Evolutionary conservation across 208 protist genomes (phyloP).

Genomic region (Leishmania lainsoni): DNA sequence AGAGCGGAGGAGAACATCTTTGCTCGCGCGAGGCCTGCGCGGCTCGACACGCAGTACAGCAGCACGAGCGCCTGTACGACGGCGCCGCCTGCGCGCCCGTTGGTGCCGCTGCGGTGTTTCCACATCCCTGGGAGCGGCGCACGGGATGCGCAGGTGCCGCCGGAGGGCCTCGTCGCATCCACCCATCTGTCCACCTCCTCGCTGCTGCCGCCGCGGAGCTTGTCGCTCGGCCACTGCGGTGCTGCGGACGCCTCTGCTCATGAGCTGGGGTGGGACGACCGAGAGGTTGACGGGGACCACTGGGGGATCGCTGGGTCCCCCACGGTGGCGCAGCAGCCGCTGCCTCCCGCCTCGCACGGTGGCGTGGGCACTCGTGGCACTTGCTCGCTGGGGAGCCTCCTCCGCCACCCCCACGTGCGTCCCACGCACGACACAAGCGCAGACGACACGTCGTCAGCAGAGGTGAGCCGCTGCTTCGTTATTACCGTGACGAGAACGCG

Average conservation of each 20-base stretch:
- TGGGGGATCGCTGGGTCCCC: neutral
- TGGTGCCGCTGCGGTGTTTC: conserved; percentile 18
- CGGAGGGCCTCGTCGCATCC: conserved; percentile 15
- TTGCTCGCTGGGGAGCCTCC: neutral
- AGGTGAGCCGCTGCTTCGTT: conserved; percentile 38
- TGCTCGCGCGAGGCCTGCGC: conserved; percentile 15
- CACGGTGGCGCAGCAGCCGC: neutral
- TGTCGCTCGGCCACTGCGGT: neutral
- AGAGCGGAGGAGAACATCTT: conserved; percentile 24
- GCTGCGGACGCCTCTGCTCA: neutral
- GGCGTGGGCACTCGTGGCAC: neutral
- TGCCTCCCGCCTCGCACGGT: neutral
- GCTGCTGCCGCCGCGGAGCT: neutral
- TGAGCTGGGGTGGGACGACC: neutral
- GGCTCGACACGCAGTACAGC: conserved; percentile 26
- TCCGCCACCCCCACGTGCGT: neutral
- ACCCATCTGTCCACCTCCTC: neutral
- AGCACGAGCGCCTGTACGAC: neutral
- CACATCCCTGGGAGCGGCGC: conserved; percentile 21
- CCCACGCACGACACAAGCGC: neutral
- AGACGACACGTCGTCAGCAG: conserved; percentile 1
- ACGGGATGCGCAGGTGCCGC: neutral
- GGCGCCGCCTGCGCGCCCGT: neutral
- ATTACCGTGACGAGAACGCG: conserved; percentile 60
- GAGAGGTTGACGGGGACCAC: neutral